Conservation (phyloP, 805 yeast species). For the Zygosaccharomyces bailii region DNA sequence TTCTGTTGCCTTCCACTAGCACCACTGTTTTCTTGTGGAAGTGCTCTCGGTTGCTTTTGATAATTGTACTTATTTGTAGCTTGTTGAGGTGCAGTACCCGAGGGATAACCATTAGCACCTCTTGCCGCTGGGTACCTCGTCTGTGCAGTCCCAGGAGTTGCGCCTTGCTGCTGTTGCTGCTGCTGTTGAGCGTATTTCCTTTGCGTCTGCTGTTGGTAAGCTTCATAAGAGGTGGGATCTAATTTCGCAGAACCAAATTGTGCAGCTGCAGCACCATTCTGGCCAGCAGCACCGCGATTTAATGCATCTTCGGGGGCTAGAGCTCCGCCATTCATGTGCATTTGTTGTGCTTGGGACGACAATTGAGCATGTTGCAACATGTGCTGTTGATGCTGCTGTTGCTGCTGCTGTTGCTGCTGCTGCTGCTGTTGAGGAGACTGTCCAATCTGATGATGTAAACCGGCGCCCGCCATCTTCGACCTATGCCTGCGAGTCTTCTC, state of each 20-base stretch:
- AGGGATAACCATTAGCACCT: conserved; percentile 34
- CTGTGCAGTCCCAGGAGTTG: conserved; percentile 4
- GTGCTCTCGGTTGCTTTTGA: conserved; percentile 24
- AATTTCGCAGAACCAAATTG: conserved; percentile 35
- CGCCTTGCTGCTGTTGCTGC: conserved; percentile 21
- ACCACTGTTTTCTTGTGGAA: conserved; percentile 13
- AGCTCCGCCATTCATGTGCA: conserved; percentile 6
- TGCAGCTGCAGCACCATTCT: conserved; percentile 33
- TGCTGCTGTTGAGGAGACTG: conserved; percentile 21
- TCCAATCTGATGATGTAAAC: conserved; percentile 13
- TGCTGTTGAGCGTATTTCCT: conserved; percentile 36
- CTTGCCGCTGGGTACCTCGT: conserved; percentile 11
- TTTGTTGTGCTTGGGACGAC: conserved; percentile 13
- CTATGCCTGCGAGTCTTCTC: conserved; percentile 38
- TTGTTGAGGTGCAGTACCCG: conserved; percentile 22
- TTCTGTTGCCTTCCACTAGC: conserved; percentile 10
- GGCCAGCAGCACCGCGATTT: conserved; percentile 14
- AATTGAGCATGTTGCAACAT: conserved; percentile 18
- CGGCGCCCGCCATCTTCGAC: conserved; percentile 15
- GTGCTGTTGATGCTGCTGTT: conserved; percentile 29
- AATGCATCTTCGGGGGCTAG: conserved; percentile 8
- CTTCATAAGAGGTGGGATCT: conserved; percentile 43
- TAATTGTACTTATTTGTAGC: conserved; percentile 18
- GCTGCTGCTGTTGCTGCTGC: conserved; percentile 27
- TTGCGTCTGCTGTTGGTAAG: conserved; percentile 38